Evolutionary conservation across 2,329 filamentous ascomycete species (phyloP), one percentile per base, ranked within the genome.

Genomic region (Cladophialophora exuberans): DNA sequence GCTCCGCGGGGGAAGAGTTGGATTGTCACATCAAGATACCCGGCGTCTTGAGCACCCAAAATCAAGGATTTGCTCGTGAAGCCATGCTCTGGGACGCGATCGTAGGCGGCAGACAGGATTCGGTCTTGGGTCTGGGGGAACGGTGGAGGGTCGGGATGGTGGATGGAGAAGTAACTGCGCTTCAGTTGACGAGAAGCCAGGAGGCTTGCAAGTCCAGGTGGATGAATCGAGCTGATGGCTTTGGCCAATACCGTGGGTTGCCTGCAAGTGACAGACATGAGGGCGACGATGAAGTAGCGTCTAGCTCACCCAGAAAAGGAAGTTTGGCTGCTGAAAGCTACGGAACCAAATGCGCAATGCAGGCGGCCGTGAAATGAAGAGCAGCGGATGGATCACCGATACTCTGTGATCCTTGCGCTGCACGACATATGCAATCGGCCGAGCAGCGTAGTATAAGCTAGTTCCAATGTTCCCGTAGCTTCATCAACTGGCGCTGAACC

Each of bases 21-120:
- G 7, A 89, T 84, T 56, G 89, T 92, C 55, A 93, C 90, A 68
- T 94, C 89, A 48, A 90, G 84, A 70, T 93, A 96, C 39, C 92
- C 91, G 15, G 86, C 85, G 66, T 96, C 90, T 66, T 85, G 85
- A 57, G 90, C 90, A 58, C 93, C 94, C 18, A 88, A 81, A 38
- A 83, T 82, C 7, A 99, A 80, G 0, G 92, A 79, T 17, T 83
- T 79, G 44, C 79, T 75, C 0, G 90, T 89, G 79, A 97, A 99
- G 69, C 94, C 94, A 70, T 90, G 82, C 46, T 80, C 72, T 15
- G 91, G 90, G 7, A 97, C 85, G 70, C 96, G 88, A 25, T 75
- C 70, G 65, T 94, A 83, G 15, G 92, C 88, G n/a, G 90, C 84
- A 41, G 87, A 80, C 60, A 99, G 88, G 69, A 97, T 95, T 53